These are phyloP conservation scores for Camillea tinctor DNA, from an alignment of 2,329 filamentous ascomycete genomes.

Conservation along the genomic window DNA sequence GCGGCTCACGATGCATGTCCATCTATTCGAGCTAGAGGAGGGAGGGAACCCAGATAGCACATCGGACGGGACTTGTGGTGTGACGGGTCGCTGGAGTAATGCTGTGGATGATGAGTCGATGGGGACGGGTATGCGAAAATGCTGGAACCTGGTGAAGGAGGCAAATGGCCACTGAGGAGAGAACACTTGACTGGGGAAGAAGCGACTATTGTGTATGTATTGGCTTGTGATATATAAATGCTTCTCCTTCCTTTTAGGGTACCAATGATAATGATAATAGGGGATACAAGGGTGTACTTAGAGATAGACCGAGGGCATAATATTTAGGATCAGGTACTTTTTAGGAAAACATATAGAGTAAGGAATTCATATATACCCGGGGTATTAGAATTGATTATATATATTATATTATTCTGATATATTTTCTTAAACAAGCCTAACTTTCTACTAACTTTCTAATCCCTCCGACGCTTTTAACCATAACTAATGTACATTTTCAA, in stretches of 20 bases:
- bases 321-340: too few relatives aligned
- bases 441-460: too few relatives aligned
- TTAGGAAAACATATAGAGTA: too few relatives aligned
- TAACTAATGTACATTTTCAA: too few relatives aligned
- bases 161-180: constrained; percentile 6
- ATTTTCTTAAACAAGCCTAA: too few relatives aligned
- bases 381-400: too few relatives aligned
- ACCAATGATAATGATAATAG: background rate
- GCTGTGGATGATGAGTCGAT: constrained; percentile 51
- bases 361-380: too few relatives aligned
- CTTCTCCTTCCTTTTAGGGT: background rate
- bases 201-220: background rate
- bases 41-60: background rate
- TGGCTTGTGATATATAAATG: background rate
- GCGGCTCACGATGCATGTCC: constrained; percentile 57
- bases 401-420: too few relatives aligned
- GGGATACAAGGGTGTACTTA: too few relatives aligned
- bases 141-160: constrained; percentile 46
- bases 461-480: too few relatives aligned
- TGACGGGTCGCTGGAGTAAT: constrained; percentile 35
- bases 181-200: background rate
- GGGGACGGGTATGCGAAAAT: constrained; percentile 59
- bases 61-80: background rate
- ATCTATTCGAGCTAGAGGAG: constrained; percentile 43
- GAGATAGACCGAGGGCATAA: too few relatives aligned